phyloP scores from a whole-genome alignment of 2,329 filamentous ascomycete species.

The Diplodia intermedia region DNA sequence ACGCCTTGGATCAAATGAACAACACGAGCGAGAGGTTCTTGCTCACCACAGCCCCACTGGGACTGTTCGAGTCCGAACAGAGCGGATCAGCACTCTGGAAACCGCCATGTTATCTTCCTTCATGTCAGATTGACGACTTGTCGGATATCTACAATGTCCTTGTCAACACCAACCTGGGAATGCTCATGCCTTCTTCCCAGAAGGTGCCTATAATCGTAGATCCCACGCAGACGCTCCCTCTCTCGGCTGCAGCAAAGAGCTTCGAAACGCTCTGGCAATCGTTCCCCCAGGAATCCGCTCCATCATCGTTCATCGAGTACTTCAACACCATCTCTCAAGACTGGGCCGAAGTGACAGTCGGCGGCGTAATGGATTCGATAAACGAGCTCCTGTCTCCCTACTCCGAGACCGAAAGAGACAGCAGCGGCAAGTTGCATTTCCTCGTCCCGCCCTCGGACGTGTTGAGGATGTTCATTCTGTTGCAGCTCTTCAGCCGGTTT shows the following conservation, averaged over 20 bases:
- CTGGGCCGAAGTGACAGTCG: neutral
- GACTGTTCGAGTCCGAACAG: neutral
- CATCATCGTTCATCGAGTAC: neutral
- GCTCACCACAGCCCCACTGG: neutral
- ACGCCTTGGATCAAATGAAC: neutral
- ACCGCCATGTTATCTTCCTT: neutral
- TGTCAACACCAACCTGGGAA: neutral
- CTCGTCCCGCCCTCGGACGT: neutral
- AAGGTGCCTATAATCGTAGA: neutral
- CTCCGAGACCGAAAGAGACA: neutral
- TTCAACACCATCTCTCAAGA: neutral
- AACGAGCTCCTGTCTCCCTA: neutral
- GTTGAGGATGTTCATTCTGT: neutral
- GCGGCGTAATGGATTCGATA: neutral
- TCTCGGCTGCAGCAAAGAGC: neutral
- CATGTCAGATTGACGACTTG: neutral
- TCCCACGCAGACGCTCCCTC: neutral
- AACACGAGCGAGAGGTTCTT: neutral
- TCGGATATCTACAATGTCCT: neutral
- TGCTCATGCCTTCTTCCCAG: neutral
- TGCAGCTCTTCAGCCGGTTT: neutral
- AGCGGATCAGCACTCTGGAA: neutral
- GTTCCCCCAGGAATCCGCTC: neutral
- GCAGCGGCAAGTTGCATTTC: neutral
- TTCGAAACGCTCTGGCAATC: neutral